Conservation (phyloP, 148 eudicot species). For the Selenicereus undatus region DNA sequence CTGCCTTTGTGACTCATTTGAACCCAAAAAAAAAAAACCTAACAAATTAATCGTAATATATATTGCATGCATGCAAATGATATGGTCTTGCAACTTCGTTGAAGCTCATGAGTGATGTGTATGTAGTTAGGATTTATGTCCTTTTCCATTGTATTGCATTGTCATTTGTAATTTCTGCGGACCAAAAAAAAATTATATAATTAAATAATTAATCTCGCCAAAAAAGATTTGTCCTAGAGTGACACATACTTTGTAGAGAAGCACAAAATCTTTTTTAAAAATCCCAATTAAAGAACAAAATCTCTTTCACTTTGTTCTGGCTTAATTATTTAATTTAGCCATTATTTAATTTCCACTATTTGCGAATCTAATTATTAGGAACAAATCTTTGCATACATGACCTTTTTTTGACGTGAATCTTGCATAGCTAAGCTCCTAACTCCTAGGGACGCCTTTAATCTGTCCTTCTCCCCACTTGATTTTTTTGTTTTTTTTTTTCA, state of each 20-base stretch:
- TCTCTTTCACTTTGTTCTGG: neutral
- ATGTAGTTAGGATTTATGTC: no score
- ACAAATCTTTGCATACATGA: neutral
- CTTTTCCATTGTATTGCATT: no score
- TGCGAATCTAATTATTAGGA: constrained; percentile 1
- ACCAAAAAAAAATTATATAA: no score
- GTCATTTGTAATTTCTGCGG: no score
- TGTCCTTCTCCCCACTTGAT: neutral
- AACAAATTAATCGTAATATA: no score
- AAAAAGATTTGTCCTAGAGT: neutral
- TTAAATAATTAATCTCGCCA: neutral
- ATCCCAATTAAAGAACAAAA: neutral
- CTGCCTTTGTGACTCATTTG: no score
- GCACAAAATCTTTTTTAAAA: neutral
- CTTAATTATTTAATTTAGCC: neutral
- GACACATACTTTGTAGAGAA: neutral
- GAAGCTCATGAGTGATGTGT: neutral
- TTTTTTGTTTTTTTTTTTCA: no score
- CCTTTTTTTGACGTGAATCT: neutral
- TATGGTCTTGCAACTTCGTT: neutral
- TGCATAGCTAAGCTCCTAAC: neutral
- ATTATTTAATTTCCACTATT: neutral
- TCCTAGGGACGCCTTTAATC: neutral
- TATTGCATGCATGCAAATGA: neutral
- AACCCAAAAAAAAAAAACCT: no score